Conservation (phyloP, 106 monocot genomes). For the Agapanthus africanus region DNA sequence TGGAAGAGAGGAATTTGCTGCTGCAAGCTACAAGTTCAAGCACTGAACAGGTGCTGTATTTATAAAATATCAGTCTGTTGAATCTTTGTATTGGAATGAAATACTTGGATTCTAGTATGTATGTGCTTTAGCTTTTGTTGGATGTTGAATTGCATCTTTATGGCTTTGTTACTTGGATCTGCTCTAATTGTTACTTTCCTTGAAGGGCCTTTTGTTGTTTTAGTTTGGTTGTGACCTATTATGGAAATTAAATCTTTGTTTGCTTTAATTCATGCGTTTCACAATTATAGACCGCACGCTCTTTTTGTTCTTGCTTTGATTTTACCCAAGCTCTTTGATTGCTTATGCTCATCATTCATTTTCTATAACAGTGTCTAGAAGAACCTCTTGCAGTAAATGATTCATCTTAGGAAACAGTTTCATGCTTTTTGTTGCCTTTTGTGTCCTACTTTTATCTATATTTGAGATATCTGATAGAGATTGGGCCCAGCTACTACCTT, state of each 20-base stretch:
- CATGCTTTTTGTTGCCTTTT: slow-evolving; percentile 2
- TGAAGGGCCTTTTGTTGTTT: background rate
- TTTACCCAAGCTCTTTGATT: no score
- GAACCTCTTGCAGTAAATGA: background rate
- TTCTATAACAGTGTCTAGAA: background rate
- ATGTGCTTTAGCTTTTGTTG: background rate
- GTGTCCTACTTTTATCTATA: background rate
- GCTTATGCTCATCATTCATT: background rate
- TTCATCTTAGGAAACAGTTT: background rate
- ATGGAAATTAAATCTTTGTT: slow-evolving; percentile 8
- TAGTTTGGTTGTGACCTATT: background rate
- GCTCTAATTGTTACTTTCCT: background rate
- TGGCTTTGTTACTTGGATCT: background rate
- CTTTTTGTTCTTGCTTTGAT: background rate
- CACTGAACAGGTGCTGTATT: slow-evolving; percentile 38
- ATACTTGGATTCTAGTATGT: background rate
- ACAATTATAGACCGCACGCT: background rate
- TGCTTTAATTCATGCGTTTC: slow-evolving; percentile 6
- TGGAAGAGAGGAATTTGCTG: slow-evolving; percentile 42
- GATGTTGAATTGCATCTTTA: background rate
- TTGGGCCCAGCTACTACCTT: background rate
- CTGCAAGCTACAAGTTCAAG: slow-evolving; percentile 30
- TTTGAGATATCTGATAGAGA: background rate
- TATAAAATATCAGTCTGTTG: background rate
- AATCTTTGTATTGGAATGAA: background rate